A percentile compares a stretch with the other conserved stretches of the same genome.
These are phyloP conservation scores for Marasmius oreades DNA, from an alignment of 1,284 basidiomycete genomes.

Conservation along the genomic window DNA sequence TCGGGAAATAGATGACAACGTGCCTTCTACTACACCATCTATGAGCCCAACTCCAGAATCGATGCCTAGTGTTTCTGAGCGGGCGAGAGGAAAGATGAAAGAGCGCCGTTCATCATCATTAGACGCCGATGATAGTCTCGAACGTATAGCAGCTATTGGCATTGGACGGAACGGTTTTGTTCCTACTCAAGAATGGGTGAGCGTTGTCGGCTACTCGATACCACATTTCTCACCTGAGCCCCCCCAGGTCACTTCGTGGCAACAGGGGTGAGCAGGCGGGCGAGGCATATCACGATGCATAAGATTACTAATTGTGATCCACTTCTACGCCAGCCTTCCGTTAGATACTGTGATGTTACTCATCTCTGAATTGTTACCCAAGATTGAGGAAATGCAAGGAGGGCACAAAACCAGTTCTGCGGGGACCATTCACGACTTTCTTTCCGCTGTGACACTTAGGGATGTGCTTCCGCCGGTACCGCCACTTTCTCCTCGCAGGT, in stretches of 20 bases:
- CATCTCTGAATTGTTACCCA: conserved; percentile 83
- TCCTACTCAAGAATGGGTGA: conserved; percentile 92
- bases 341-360: conserved; percentile 82
- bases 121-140: conserved; percentile 56
- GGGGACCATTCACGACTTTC: conserved; percentile 65
- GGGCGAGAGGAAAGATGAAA: conserved; percentile 85
- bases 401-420: conserved; percentile 62
- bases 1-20: conserved; percentile 22
- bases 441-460: conserved; percentile 59
- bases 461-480: conserved; percentile 71
- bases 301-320: conserved; percentile 4
- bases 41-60: conserved; percentile 42
- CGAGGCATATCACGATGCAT: neutral
- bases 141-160: conserved; percentile 59
- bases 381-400: conserved; percentile 78
- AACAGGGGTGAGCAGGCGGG: conserved; percentile 62
- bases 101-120: conserved; percentile 59
- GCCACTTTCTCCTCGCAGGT: conserved; percentile 63
- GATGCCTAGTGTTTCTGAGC: conserved; percentile 55
- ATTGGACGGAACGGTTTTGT: conserved; percentile 87
- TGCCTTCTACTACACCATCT: conserved; percentile 22
- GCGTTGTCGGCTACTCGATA: conserved; percentile 30
- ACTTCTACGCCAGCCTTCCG: conserved; percentile 55
- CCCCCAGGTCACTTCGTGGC: conserved; percentile 84
- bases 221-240: conserved; percentile 3